Evolutionary conservation across 2,329 filamentous ascomycete species (phyloP), one percentile per base, ranked within the genome.

Genomic region (Ceratocystis smalleyi): DNA sequence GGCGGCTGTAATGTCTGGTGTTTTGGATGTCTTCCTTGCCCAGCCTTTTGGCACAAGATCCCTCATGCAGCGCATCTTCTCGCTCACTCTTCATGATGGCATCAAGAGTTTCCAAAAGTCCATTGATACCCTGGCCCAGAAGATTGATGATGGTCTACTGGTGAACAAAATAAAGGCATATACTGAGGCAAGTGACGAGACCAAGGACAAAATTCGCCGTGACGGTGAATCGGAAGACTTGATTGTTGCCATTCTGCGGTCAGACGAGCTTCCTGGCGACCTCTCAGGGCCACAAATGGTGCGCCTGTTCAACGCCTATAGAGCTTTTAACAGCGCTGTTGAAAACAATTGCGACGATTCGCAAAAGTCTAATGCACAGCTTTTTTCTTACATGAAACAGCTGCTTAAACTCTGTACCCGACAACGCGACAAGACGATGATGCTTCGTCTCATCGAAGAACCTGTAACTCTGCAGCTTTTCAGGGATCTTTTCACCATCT

Each of bases 391-490:
- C 70, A 79, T 99, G 69, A 99, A 99, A 76, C 92, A 96, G 73
- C 81, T 96, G 43, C 79, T 97, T 71, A 97, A 97, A 77, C 79
- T 99, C 43, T 88, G 91, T 74, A 92, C 90, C 10, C 83, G 94
- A 60, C 89, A 96, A 71, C 83, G 92, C 59, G 94, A 99, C 74
- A 99, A 99, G 83, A 79, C 85, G 40, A 96, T 96, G 91, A 97
- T 99, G 92, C 79, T 96, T 64, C 83, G 85, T 67, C 85, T 97
- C 70, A 94, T 99, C 62, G 91, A 97, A 75, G 92, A 99, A 76
- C 90, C 94, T 0, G 91, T 92, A n/a, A 97, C 94, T 0, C 79
- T 99, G n/a, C 88, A 95, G 72, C 81, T 99, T 32, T 94, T 99
- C 81, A 85, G 91, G 59, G 94, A 99, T 71, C 81, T 99, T 27